A percentile compares a stretch with the other conserved stretches of the same genome.
Conservation (phyloP, 2,329 filamentous ascomycete species). For the Alternaria sp. region DNA sequence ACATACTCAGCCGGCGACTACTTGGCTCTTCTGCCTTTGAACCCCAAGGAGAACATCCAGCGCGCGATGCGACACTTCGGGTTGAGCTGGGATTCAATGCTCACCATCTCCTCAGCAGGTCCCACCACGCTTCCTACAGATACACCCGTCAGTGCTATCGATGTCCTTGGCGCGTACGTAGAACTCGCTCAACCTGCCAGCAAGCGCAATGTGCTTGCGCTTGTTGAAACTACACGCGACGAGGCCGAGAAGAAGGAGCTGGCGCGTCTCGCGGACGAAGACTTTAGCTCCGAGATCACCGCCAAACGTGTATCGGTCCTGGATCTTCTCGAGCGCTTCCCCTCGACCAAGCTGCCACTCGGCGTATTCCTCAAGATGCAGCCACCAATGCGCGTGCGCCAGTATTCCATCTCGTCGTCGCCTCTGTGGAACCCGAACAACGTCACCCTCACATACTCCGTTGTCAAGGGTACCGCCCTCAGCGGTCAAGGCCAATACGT, state of each 20-base stretch:
- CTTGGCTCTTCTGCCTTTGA: constrained; percentile 74
- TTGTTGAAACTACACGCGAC: constrained; percentile 59
- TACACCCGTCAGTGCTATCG: constrained; percentile 65
- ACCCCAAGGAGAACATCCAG: constrained; percentile 66
- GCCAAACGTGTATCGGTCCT: constrained; percentile 68
- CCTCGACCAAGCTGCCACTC: constrained; percentile 65
- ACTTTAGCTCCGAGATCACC: constrained; percentile 47
- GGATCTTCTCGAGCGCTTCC: constrained; percentile 71
- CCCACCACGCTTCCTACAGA: constrained; percentile 71
- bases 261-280: constrained; percentile 53
- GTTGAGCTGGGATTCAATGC: constrained; percentile 71
- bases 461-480: constrained; percentile 64
- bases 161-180: constrained; percentile 72
- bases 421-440: constrained; percentile 64
- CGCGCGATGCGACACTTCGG: constrained; percentile 70
- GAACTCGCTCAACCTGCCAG: constrained; percentile 76
- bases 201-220: constrained; percentile 62
- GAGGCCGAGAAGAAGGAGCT: constrained; percentile 58
- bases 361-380: constrained; percentile 73
- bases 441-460: constrained; percentile 71
- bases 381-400: constrained; percentile 77
- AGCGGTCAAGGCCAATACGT: constrained; percentile 52
- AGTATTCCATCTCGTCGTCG: constrained; percentile 81
- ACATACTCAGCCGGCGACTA: constrained; percentile 78
- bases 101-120: constrained; percentile 66